Percentiles rank a stretch among this genome's conserved stretches.
Evolutionary conservation across 345 rosid species (phyloP).

Genomic region (Sonneratia caseolaris): DNA sequence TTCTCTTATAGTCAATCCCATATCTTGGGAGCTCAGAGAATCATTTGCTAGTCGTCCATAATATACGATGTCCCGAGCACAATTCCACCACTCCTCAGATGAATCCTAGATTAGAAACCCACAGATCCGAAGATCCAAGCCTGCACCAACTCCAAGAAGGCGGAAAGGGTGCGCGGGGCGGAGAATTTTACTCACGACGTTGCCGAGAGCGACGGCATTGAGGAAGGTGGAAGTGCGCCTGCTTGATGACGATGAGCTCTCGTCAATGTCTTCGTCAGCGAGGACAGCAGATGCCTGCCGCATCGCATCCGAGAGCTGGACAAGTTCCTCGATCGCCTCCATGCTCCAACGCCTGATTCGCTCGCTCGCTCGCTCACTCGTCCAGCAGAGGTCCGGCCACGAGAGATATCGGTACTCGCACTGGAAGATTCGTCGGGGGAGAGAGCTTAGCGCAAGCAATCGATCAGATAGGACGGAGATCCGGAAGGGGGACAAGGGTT

Average conservation of each 20-base stretch:
- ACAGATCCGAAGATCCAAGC: constrained; percentile 17
- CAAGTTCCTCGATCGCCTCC: constrained; percentile 95
- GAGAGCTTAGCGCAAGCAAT: neutral
- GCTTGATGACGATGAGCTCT: constrained; percentile 38
- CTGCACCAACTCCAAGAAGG: neutral
- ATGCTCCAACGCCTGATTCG: constrained; percentile 22
- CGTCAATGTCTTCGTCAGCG: constrained; percentile 85
- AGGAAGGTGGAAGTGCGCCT: constrained; percentile 67
- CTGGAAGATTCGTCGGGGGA: neutral
- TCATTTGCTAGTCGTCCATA: neutral
- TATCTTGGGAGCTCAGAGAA: neutral
- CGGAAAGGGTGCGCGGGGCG: neutral
- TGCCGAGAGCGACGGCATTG: constrained; percentile 78
- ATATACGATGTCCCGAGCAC: neutral
- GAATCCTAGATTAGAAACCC: neutral
- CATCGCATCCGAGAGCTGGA: constrained; percentile 87
- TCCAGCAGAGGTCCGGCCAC: neutral
- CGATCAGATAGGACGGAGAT: constrained; percentile 1
- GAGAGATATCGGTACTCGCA: neutral
- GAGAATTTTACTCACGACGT: constrained; percentile 52
- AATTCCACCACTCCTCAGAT: neutral
- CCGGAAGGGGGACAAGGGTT: neutral
- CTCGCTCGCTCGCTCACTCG: constrained; percentile 4
- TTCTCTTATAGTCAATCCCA: neutral
- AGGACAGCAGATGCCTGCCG: constrained; percentile 75